Conservation (phyloP, 192 early-diverging fungal genomes). For the Coemansia sp. region DNA sequence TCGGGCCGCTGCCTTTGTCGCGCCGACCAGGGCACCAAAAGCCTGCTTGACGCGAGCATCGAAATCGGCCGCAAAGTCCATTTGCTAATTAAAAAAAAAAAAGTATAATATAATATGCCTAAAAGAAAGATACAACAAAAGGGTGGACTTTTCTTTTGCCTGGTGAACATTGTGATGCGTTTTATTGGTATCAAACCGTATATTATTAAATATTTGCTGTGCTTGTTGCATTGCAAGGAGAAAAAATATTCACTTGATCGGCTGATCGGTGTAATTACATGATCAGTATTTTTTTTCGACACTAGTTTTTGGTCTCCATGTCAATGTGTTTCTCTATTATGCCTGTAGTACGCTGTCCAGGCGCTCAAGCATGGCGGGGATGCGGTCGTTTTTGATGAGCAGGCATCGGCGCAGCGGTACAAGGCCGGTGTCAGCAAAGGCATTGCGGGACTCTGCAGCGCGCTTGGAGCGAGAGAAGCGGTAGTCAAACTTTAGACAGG, state of each 20-base stretch:
- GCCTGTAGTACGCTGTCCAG: constrained; percentile 15
- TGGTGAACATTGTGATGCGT: too few species aligned
- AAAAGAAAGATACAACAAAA: too few species aligned
- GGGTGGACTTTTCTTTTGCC: too few species aligned
- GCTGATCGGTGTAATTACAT: too few species aligned
- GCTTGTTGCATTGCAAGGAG: too few species aligned
- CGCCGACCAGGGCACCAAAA: constrained; percentile 52
- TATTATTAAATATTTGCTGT: too few species aligned
- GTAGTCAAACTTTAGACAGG: constrained; percentile 74
- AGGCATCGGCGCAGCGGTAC: constrained; percentile 66
- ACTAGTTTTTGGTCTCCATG: too few species aligned
- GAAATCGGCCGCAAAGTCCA: constrained; percentile 24
- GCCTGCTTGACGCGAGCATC: constrained; percentile 24
- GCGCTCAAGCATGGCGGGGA: constrained; percentile 11
- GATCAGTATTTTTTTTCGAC: too few species aligned
- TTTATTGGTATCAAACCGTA: too few species aligned
- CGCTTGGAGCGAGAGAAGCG: constrained; percentile 67
- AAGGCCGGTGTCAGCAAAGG: constrained; percentile 85
- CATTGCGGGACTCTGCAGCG: constrained; percentile 69
- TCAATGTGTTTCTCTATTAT: too few species aligned
- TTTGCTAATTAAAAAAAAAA: background rate
- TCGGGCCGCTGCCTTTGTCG: constrained; percentile 58
- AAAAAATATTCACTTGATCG: too few species aligned
- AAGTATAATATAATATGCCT: too few species aligned
- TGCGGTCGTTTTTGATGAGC: constrained; percentile 56